phyloP scores from a whole-genome alignment of 2,329 filamentous ascomycete genomes.

The Colletotrichum tropicale region DNA sequence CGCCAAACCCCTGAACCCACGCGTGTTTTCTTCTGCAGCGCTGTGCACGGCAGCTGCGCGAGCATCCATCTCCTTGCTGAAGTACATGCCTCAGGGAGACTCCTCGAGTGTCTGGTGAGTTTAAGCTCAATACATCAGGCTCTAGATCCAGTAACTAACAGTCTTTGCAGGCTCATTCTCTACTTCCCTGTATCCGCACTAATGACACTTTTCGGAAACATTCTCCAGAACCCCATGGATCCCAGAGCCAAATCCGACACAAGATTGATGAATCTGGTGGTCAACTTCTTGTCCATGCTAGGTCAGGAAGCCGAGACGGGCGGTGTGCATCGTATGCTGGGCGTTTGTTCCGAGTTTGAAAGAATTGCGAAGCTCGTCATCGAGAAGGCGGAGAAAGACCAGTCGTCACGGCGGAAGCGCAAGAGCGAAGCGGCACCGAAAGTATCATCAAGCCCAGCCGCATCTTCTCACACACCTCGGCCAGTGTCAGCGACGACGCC shows the following conservation, averaged over 20 bases:
- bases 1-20: slow-evolving; percentile 85
- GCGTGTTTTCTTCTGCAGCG: slow-evolving; percentile 92
- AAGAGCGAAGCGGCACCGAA: slow-evolving; percentile 66
- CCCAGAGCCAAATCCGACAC: slow-evolving; percentile 86
- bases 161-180: slow-evolving; percentile 72
- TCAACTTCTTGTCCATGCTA: slow-evolving; percentile 88
- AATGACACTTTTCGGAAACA: slow-evolving; percentile 94
- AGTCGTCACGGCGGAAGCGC: slow-evolving; percentile 79
- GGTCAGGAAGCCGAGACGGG: slow-evolving; percentile 89
- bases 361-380: slow-evolving; percentile 90
- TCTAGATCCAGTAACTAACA: slow-evolving; percentile 25
- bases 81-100: slow-evolving; percentile 95
- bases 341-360: slow-evolving; percentile 94
- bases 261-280: slow-evolving; percentile 89
- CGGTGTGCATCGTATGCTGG: slow-evolving; percentile 91
- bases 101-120: slow-evolving; percentile 92
- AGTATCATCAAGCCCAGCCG: slow-evolving; percentile 23
- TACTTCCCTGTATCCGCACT: slow-evolving; percentile 97
- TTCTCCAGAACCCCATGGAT: slow-evolving; percentile 93
- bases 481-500: slow-evolving; percentile 31
- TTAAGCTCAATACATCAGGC: not conserved
- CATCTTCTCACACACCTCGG: slow-evolving; percentile 33
- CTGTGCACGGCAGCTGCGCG: slow-evolving; percentile 92
- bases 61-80: slow-evolving; percentile 90
- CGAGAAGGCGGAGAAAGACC: slow-evolving; percentile 88